These are phyloP conservation scores for Oxalis stricta DNA, from an alignment of 441 rosid species.

Conservation along the genomic window DNA sequence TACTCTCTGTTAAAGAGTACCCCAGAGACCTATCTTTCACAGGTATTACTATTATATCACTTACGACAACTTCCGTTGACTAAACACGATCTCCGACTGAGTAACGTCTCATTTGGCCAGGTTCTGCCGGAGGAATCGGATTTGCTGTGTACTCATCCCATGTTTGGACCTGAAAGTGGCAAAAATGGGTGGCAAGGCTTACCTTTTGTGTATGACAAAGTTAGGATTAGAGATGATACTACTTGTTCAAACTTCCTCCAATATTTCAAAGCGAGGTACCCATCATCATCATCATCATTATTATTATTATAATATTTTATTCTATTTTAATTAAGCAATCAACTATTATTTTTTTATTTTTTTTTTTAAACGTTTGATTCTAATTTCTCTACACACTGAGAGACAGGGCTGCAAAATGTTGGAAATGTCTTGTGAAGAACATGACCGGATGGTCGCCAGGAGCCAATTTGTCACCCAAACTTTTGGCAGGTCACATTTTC, in stretches of 20 bases:
- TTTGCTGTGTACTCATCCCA: constrained; percentile 49
- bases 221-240: constrained; percentile 24
- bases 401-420: constrained; percentile 51
- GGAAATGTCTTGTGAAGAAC: constrained; percentile 51
- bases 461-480: constrained; percentile 38
- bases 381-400: no score
- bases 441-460: constrained; percentile 34
- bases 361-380: no score
- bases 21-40: constrained; percentile 29
- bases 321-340: not conserved
- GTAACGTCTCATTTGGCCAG: no score
- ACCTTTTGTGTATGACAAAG: constrained; percentile 32
- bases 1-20: constrained; percentile 46
- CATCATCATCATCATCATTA: no score
- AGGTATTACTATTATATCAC: constrained; percentile 11
- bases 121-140: constrained; percentile 37
- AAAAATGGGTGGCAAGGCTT: constrained; percentile 36
- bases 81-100: no score
- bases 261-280: constrained; percentile 37
- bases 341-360: not conserved
- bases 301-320: no score
- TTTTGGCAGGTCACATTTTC: constrained; percentile 33
- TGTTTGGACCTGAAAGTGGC: constrained; percentile 63
- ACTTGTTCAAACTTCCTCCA: constrained; percentile 33
- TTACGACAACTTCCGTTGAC: no score